Percentiles rank a stretch among this genome's conserved stretches.
phyloP scores from a whole-genome alignment of 441 rosid genomes.

The Jatropha multifida region DNA sequence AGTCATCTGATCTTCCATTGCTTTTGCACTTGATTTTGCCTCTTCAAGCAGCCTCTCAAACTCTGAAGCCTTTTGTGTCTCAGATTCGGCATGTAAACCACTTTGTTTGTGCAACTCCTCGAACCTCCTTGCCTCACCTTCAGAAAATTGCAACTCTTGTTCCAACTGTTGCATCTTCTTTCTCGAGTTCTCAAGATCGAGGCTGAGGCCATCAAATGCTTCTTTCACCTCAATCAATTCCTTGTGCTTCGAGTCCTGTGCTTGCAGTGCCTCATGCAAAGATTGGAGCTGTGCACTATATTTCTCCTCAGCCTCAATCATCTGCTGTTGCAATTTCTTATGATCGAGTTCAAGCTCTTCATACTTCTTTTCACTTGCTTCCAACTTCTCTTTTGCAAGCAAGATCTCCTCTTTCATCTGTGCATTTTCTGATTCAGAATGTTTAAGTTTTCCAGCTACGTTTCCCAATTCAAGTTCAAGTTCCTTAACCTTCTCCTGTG shows the following conservation, averaged over 20 bases:
- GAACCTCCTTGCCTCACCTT: constrained; percentile 63
- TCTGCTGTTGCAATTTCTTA: constrained; percentile 67
- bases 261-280: constrained; percentile 66
- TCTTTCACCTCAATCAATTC: constrained; percentile 76
- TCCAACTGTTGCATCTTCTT: constrained; percentile 71
- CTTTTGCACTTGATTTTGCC: constrained; percentile 56
- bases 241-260: constrained; percentile 67
- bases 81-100: constrained; percentile 75
- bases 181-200: constrained; percentile 65
- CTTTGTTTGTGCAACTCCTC: constrained; percentile 85
- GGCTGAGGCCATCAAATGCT: constrained; percentile 61
- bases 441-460: constrained; percentile 60
- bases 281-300: constrained; percentile 53
- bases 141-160: constrained; percentile 54
- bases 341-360: constrained; percentile 63
- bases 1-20: constrained; percentile 61
- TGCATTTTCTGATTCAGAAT: constrained; percentile 65
- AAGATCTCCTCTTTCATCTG: constrained; percentile 58
- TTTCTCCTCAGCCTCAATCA: constrained; percentile 65
- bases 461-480: constrained; percentile 78
- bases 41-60: constrained; percentile 69
- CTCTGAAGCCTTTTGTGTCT: constrained; percentile 70
- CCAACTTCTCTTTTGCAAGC: constrained; percentile 55
- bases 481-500: constrained; percentile 77
- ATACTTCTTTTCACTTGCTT: constrained; percentile 54